Evolutionary conservation across 805 yeast species (phyloP).

Genomic region (Cyberlindnera petersonii): DNA sequence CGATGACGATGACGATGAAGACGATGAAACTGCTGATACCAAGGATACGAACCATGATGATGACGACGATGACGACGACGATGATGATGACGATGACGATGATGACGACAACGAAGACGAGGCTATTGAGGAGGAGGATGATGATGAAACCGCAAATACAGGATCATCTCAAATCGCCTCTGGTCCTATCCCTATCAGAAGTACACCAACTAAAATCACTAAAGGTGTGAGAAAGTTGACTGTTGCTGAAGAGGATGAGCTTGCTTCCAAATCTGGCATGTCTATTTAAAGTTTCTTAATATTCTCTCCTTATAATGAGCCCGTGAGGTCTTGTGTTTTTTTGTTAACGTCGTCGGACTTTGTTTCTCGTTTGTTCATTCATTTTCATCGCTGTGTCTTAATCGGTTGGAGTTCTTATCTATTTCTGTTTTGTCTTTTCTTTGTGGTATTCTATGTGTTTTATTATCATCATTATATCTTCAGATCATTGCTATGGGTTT

Average conservation of each 20-base stretch:
- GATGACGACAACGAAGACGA: conserved; percentile 19
- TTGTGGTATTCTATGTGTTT: no score
- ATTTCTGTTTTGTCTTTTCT: no score
- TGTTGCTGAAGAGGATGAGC: conserved; percentile 21
- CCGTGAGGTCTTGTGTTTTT: no score
- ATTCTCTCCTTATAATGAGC: no score
- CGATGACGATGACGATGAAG: conserved; percentile 46
- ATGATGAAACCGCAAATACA: conserved; percentile 14
- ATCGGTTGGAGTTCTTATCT: no score
- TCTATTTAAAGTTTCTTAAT: conserved; percentile 3
- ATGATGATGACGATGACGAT: conserved; percentile 16
- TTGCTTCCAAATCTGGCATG: conserved; percentile 6
- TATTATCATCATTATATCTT: no score
- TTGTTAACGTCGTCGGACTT: no score
- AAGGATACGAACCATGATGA: conserved; percentile 24
- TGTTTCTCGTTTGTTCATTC: no score
- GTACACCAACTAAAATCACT: conserved; percentile 11
- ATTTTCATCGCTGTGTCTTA: no score
- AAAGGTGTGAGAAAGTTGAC: conserved; percentile 29
- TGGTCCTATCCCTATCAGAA: conserved; percentile 1
- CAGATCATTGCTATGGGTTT: no score
- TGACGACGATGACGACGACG: conserved; percentile 18
- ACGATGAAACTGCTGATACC: conserved; percentile 44
- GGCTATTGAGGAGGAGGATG: conserved; percentile 14
- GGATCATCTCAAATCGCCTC: neutral